A percentile compares a stretch with the other conserved stretches of the same genome.
phyloP scores from a whole-genome alignment of 768 basidiomycete genomes.

The Mycena latifolia region DNA sequence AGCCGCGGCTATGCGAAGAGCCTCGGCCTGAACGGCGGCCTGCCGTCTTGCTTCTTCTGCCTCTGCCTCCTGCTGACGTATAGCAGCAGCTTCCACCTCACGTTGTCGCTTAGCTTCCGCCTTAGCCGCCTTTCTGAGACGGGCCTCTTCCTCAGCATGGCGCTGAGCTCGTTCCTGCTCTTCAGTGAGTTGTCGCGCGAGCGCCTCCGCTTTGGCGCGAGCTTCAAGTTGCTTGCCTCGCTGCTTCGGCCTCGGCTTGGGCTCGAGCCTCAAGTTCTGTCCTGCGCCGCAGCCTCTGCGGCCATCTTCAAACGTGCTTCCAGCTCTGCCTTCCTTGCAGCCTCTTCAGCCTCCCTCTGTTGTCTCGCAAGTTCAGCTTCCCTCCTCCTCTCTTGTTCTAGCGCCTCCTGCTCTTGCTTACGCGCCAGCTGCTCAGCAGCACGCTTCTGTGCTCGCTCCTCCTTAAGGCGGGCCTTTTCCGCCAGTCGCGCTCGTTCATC shows the following conservation, averaged over 20 bases:
- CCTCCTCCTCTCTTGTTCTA: slow-evolving; percentile 23
- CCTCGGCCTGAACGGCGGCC: slow-evolving; percentile 19
- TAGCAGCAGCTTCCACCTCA: slow-evolving; percentile 21
- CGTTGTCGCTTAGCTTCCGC: slow-evolving; percentile 28
- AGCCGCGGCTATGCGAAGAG: slow-evolving; percentile 15
- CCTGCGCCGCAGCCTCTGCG: slow-evolving; percentile 30
- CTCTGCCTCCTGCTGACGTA: slow-evolving; percentile 29
- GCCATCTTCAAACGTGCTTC: slow-evolving; percentile 28
- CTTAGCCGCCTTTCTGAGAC: slow-evolving; percentile 27
- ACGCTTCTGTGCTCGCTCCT: slow-evolving; percentile 43
- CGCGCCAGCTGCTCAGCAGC: slow-evolving; percentile 36
- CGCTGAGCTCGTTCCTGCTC: slow-evolving; percentile 32
- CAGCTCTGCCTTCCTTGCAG: slow-evolving; percentile 23
- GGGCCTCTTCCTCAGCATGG: slow-evolving; percentile 30
- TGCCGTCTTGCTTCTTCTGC: slow-evolving; percentile 22
- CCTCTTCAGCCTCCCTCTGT: slow-evolving; percentile 32
- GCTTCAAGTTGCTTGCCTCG: slow-evolving; percentile 25
- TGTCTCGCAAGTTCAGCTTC: slow-evolving; percentile 22
- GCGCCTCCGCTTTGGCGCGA: slow-evolving; percentile 19
- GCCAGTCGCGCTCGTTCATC: slow-evolving; percentile 46
- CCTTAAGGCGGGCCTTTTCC: slow-evolving; percentile 44
- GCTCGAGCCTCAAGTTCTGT: slow-evolving; percentile 27
- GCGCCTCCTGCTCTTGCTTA: slow-evolving; percentile 28
- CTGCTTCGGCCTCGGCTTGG: slow-evolving; percentile 34
- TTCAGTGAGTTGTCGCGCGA: slow-evolving; percentile 19